Conservation (phyloP, 805 yeast species). For the Hermanozyma aechmeae region DNA sequence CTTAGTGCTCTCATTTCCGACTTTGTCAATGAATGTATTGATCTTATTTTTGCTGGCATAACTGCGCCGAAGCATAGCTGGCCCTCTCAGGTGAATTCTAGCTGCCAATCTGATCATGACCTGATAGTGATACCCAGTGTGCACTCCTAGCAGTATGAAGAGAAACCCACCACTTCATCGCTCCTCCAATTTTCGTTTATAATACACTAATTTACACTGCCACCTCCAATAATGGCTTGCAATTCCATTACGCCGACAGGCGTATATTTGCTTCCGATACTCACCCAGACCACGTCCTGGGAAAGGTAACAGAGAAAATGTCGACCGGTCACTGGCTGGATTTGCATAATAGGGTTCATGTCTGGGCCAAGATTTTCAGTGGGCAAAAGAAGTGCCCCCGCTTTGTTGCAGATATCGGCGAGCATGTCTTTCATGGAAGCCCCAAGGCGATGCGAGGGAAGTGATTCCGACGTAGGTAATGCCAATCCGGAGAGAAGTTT, state of each 20-base stretch:
- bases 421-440: conserved; percentile 59
- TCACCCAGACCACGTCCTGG: conserved; percentile 58
- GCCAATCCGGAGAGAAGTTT: no score
- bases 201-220: no score
- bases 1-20: conserved; percentile 24
- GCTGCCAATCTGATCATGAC: no score
- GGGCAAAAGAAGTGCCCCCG: conserved; percentile 36
- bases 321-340: no score
- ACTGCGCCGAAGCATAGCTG: conserved; percentile 2
- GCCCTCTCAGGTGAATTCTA: conserved; percentile 1
- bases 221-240: no score
- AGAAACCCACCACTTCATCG: background rate
- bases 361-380: conserved; percentile 15
- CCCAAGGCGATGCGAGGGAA: conserved; percentile 33
- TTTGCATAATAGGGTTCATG: conserved; percentile 36
- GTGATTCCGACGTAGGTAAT: no score
- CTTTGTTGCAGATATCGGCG: conserved; percentile 44
- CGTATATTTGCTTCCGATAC: conserved; percentile 21
- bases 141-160: conserved; percentile 1
- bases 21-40: conserved; percentile 17
- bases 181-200: no score
- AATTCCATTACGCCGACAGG: conserved; percentile 23
- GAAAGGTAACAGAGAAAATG: conserved; percentile 53
- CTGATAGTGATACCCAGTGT: no score
- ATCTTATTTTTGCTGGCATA: conserved; percentile 10